Percentiles rank a stretch among this genome's conserved stretches.
These are phyloP conservation scores for Arachis hypogaea DNA, from an alignment of 306 rosid species.

Conservation along the genomic window DNA sequence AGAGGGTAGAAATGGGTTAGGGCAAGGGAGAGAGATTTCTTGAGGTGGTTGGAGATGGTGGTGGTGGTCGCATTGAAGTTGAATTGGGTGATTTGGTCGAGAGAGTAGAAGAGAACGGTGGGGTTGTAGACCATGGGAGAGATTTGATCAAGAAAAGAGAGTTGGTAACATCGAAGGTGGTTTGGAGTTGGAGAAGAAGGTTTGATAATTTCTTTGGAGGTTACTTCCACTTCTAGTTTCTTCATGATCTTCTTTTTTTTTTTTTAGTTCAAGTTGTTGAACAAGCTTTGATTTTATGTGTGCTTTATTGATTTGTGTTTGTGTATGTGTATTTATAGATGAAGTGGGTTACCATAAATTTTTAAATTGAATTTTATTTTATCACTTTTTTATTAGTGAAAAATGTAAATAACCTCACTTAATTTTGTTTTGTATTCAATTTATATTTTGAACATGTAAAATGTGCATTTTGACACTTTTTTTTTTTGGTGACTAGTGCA, in stretches of 20 bases:
- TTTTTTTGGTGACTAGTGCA: no score
- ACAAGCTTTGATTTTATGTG: background rate
- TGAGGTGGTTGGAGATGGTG: conserved; percentile 41
- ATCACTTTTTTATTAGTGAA: no score
- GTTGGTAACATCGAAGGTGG: conserved; percentile 50
- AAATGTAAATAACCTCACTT: no score
- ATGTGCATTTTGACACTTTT: no score
- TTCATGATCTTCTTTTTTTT: background rate
- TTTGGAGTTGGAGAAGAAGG: conserved; percentile 52
- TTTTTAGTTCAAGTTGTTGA: background rate
- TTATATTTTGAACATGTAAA: no score
- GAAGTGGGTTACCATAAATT: background rate
- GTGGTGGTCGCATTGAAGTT: conserved; percentile 7
- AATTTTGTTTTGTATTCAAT: no score
- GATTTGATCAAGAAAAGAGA: conserved; percentile 60
- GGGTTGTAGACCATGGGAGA: conserved; percentile 49
- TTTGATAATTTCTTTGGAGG: conserved; percentile 47
- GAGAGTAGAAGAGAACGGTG: conserved; percentile 43
- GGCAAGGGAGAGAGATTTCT: conserved; percentile 54
- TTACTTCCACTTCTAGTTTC: conserved; percentile 36
- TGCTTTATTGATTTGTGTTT: background rate
- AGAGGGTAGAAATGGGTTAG: conserved; percentile 52
- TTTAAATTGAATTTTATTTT: no score
- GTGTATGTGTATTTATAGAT: background rate
- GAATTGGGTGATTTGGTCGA: background rate